A percentile compares a stretch with the other conserved stretches of the same genome.
Evolutionary conservation across 441 rosid species (phyloP).

Genomic region (Erysimum cheiri): DNA sequence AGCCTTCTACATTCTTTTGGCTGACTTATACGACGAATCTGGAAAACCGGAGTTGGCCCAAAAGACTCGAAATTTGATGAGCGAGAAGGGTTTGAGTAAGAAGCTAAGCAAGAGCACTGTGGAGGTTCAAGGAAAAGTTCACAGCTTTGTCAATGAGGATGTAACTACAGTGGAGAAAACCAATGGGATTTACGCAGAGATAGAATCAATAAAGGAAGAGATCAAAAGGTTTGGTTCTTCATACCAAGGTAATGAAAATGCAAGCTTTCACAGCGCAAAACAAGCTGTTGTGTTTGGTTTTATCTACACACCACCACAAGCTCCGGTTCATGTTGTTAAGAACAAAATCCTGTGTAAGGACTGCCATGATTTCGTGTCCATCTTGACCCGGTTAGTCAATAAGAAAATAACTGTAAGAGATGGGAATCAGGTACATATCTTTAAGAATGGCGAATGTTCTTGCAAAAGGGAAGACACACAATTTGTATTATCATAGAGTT

Average conservation of each 20-base stretch:
- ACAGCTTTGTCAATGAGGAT: constrained; percentile 44
- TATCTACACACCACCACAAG: constrained; percentile 40
- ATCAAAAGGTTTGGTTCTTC: constrained; percentile 34
- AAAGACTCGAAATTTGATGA: constrained; percentile 48
- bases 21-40: constrained; percentile 51
- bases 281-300: constrained; percentile 51
- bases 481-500: constrained; percentile 26
- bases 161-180: constrained; percentile 35
- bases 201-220: constrained; percentile 40
- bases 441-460: constrained; percentile 43
- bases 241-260: constrained; percentile 30
- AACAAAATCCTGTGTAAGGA: constrained; percentile 45
- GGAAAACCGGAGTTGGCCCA: constrained; percentile 51
- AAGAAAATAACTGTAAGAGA: constrained; percentile 48
- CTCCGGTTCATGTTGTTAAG: constrained; percentile 41
- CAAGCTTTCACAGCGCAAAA: constrained; percentile 49
- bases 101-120: constrained; percentile 43
- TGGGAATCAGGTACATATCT: constrained; percentile 43
- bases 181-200: constrained; percentile 40
- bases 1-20: constrained; percentile 57
- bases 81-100: constrained; percentile 44
- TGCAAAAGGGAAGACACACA: constrained; percentile 39
- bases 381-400: constrained; percentile 38
- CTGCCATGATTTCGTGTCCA: constrained; percentile 44
- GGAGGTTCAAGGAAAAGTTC: constrained; percentile 46